Percentiles rank a stretch among this genome's conserved stretches.
Conservation (phyloP, 139 green algal genomes). For the Pleodorina starrii region DNA sequence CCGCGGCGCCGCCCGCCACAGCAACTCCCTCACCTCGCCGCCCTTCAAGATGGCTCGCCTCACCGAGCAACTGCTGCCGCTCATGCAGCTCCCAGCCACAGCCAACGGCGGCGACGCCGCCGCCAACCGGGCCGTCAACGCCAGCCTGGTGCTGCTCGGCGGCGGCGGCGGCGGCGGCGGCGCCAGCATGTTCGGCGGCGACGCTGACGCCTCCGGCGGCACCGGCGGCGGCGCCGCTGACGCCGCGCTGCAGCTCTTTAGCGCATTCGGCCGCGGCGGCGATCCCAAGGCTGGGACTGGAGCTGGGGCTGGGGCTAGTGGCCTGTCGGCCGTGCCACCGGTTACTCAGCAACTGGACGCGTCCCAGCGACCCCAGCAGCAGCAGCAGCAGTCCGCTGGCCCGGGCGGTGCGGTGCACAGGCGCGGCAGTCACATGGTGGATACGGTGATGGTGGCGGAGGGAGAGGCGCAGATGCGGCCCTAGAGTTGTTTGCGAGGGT, state of each 20-base stretch:
- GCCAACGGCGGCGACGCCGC: background rate
- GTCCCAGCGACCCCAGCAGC: background rate
- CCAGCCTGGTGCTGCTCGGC: slow-evolving; percentile 5
- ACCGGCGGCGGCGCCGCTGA: background rate
- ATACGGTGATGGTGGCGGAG: slow-evolving; percentile 31
- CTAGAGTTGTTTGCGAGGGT: too few relatives aligned
- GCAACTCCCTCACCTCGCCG: slow-evolving; percentile 1
- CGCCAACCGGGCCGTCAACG: background rate
- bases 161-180: background rate
- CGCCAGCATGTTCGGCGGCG: background rate
- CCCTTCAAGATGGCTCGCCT: slow-evolving; percentile 31
- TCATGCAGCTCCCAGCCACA: background rate
- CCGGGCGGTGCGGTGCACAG: too few relatives aligned
- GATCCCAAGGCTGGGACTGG: background rate
- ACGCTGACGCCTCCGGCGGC: background rate
- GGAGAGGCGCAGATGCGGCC: background rate
- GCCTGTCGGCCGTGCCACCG: too few relatives aligned
- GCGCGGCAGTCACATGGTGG: background rate
- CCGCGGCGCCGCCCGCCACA: slow-evolving; percentile 23
- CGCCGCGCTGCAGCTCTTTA: slow-evolving; percentile 41
- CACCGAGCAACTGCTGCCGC: background rate
- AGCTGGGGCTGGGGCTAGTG: background rate
- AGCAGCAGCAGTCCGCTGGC: too few relatives aligned
- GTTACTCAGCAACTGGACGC: too few relatives aligned
- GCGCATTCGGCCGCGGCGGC: background rate